Percentiles rank a stretch among this genome's conserved stretches.
phyloP scores from a whole-genome alignment of 2,329 filamentous ascomycete genomes.

The Fusarium nodosum region DNA sequence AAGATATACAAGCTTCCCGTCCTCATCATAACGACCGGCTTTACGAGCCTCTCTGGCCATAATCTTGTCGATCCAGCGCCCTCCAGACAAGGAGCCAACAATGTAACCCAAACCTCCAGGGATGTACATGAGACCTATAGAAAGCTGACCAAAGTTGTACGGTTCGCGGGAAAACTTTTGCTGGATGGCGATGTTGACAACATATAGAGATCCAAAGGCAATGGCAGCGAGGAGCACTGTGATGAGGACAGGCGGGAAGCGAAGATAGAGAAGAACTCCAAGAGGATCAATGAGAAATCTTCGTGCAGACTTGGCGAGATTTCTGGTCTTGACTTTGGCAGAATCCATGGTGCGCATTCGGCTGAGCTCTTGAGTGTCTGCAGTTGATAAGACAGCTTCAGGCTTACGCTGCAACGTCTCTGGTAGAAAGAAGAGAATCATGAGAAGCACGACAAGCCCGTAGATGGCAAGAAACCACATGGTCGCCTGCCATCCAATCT shows the following conservation, averaged over 20 bases:
- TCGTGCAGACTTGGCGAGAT: slow-evolving; percentile 66
- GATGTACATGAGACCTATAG: slow-evolving; percentile 83
- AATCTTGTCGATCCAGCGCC: slow-evolving; percentile 83
- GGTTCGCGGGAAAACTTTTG: slow-evolving; percentile 74
- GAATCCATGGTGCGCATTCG: slow-evolving; percentile 74
- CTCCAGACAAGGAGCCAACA: slow-evolving; percentile 75
- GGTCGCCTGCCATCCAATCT: slow-evolving; percentile 80
- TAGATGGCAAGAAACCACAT: slow-evolving; percentile 84
- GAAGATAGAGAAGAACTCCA: slow-evolving; percentile 76
- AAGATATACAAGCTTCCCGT: slow-evolving; percentile 74
- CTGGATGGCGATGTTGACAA: slow-evolving; percentile 83
- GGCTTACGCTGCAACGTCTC: slow-evolving; percentile 68
- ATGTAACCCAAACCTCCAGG: slow-evolving; percentile 81
- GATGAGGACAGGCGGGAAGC: slow-evolving; percentile 78
- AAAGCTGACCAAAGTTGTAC: slow-evolving; percentile 76
- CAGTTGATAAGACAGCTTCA: slow-evolving; percentile 14
- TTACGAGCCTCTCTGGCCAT: slow-evolving; percentile 82
- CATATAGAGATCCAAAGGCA: slow-evolving; percentile 80
- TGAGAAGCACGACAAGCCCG: slow-evolving; percentile 68
- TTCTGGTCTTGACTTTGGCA: slow-evolving; percentile 68
- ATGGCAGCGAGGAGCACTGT: slow-evolving; percentile 81
- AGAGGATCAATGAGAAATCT: slow-evolving; percentile 79
- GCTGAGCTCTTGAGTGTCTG: slow-evolving; percentile 40
- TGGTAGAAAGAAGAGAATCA: slow-evolving; percentile 72
- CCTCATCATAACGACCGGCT: slow-evolving; percentile 75